phyloP scores from a whole-genome alignment of 2,329 filamentous ascomycete genomes.

The Thelonectria olida region DNA sequence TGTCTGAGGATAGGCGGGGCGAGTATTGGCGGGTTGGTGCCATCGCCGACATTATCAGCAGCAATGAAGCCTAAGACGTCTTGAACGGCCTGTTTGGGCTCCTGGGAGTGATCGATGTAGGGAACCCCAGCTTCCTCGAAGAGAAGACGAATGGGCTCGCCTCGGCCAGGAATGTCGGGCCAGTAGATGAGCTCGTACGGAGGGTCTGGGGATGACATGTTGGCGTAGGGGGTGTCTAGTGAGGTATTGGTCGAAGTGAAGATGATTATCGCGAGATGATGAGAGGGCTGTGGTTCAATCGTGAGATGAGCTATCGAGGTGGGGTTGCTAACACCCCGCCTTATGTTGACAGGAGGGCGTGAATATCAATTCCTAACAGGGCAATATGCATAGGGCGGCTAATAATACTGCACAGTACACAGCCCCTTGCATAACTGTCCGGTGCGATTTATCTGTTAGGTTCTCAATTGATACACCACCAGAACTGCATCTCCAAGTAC shows the following conservation, averaged over 20 bases:
- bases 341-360: background rate
- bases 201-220: constrained; percentile 39
- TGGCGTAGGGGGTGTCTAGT: background rate
- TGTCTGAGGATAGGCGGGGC: constrained; percentile 74
- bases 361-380: too few relatives aligned
- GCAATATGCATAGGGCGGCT: too few relatives aligned
- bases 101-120: constrained; percentile 66
- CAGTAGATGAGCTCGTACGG: constrained; percentile 77
- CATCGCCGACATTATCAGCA: constrained; percentile 56
- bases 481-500: too few relatives aligned
- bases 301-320: background rate
- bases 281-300: background rate
- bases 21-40: constrained; percentile 69
- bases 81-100: constrained; percentile 58
- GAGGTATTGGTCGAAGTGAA: background rate
- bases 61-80: constrained; percentile 60
- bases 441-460: too few relatives aligned
- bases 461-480: too few relatives aligned
- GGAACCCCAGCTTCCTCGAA: constrained; percentile 73
- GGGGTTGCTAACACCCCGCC: background rate
- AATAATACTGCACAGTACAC: too few relatives aligned
- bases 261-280: background rate
- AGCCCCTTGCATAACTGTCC: too few relatives aligned
- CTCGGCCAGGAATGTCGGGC: constrained; percentile 76
- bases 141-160: constrained; percentile 76